phyloP scores from a whole-genome alignment of 1,139 yeast species.

The Protomyces inouyei region DNA sequence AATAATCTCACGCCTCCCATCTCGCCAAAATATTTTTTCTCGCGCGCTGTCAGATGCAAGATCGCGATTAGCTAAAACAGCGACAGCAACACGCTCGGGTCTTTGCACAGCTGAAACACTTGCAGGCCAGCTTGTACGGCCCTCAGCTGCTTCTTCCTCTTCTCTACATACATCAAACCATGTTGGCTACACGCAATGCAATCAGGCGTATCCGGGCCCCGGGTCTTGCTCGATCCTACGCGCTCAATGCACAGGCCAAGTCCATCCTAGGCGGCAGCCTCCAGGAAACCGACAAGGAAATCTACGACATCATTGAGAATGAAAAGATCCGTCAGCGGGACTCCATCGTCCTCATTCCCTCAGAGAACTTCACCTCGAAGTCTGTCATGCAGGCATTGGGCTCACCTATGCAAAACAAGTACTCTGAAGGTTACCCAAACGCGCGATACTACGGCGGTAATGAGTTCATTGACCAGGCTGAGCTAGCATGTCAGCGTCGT shows the following conservation, averaged over 20 bases:
- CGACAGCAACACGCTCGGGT: too few species aligned
- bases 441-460: slow-evolving; percentile 91
- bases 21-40: too few species aligned
- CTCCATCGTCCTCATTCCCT: slow-evolving; percentile 89
- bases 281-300: slow-evolving; percentile 76
- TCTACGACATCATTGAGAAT: slow-evolving; percentile 52
- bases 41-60: too few species aligned
- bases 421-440: slow-evolving; percentile 89
- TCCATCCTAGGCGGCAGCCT: slow-evolving; percentile 35
- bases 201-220: neutral
- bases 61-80: too few species aligned
- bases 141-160: neutral
- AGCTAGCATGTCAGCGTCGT: slow-evolving; percentile 83
- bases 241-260: slow-evolving; percentile 10
- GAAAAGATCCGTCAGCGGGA: slow-evolving; percentile 92
- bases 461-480: slow-evolving; percentile 93
- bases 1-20: too few species aligned
- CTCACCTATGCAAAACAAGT: slow-evolving; percentile 90
- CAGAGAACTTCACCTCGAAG: slow-evolving; percentile 94
- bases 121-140: neutral
- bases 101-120: neutral
- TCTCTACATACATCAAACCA: neutral
- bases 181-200: neutral
- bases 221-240: neutral
- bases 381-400: slow-evolving; percentile 96